phyloP scores from a whole-genome alignment of 768 basidiomycete species.

The Naganishia vishniacii region DNA sequence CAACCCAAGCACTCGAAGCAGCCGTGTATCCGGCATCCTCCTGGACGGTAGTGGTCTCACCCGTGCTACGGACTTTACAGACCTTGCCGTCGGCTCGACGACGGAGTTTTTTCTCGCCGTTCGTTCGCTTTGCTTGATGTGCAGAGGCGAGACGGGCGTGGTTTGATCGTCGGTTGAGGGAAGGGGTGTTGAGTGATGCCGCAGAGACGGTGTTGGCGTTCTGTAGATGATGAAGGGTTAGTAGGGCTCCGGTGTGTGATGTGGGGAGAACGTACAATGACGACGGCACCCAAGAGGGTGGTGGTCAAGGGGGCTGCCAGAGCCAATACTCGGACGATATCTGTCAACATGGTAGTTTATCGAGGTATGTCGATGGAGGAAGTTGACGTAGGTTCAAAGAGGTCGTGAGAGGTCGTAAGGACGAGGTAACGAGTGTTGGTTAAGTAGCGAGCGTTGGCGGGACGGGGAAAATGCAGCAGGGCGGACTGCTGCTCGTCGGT shows the following conservation, averaged over 20 bases:
- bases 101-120: constrained; percentile 10
- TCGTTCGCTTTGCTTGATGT: constrained; percentile 1
- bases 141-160: constrained; percentile 15
- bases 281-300: constrained; percentile 1
- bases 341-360: constrained; percentile 9
- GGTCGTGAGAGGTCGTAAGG: not conserved
- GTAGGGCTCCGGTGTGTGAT: not conserved
- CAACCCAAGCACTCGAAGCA: constrained; percentile 22
- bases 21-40: constrained; percentile 24
- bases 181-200: not conserved
- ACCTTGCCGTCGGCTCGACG: constrained; percentile 1
- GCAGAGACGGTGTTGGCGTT: constrained; percentile 6
- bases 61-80: constrained; percentile 9
- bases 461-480: not conserved
- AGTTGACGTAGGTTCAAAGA: not conserved
- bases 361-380: not conserved
- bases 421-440: constrained; percentile 1
- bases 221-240: not conserved
- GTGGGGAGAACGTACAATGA: not conserved
- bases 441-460: constrained; percentile 17
- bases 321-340: constrained; percentile 14
- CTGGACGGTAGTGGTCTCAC: not conserved
- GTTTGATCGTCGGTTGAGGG: constrained; percentile 6
- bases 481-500: too few relatives aligned
- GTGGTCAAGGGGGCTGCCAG: constrained; percentile 15